Conservation (phyloP, 352 stramenopile genomes). For the Phytophthora litchii region DNA sequence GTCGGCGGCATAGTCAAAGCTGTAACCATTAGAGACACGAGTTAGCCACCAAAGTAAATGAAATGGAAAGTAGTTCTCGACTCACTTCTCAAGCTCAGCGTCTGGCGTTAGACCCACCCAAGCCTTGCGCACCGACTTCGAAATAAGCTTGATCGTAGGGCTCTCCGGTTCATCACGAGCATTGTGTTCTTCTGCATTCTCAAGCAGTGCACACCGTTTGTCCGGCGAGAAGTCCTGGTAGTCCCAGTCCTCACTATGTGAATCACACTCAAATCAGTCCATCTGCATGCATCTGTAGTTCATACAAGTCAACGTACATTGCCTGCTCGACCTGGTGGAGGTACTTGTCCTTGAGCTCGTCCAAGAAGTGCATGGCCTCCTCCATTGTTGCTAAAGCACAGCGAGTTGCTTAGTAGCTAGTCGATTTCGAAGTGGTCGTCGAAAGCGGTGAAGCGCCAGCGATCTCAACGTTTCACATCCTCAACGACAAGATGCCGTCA, state of each 20-base stretch:
- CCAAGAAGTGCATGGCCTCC: slow-evolving; percentile 49
- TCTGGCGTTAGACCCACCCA: slow-evolving; percentile 58
- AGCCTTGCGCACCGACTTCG: slow-evolving; percentile 29
- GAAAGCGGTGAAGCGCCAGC: not conserved
- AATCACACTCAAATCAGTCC: not conserved
- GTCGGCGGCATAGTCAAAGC: slow-evolving; percentile 32
- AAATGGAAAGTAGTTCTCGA: not conserved
- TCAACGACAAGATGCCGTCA: slow-evolving; percentile 6
- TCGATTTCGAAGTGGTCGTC: slow-evolving; percentile 23
- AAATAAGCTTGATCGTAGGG: slow-evolving; percentile 41
- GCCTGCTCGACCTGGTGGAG: slow-evolving; percentile 59
- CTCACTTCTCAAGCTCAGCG: slow-evolving; percentile 52
- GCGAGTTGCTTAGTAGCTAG: slow-evolving; percentile 13
- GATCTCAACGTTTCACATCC: slow-evolving; percentile 8
- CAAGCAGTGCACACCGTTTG: slow-evolving; percentile 62
- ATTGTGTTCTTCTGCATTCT: slow-evolving; percentile 53
- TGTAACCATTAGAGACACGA: slow-evolving; percentile 3
- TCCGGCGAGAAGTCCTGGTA: slow-evolving; percentile 74
- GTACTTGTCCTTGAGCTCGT: slow-evolving; percentile 68
- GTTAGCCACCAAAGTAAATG: not conserved
- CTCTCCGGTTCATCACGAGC: slow-evolving; percentile 42
- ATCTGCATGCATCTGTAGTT: no score
- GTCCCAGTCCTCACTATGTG: slow-evolving; percentile 67
- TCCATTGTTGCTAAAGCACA: slow-evolving; percentile 29
- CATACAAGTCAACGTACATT: slow-evolving; percentile 43